Evolutionary conservation across 2,329 filamentous ascomycete species (phyloP).

Genomic region (Fusarium sp.): DNA sequence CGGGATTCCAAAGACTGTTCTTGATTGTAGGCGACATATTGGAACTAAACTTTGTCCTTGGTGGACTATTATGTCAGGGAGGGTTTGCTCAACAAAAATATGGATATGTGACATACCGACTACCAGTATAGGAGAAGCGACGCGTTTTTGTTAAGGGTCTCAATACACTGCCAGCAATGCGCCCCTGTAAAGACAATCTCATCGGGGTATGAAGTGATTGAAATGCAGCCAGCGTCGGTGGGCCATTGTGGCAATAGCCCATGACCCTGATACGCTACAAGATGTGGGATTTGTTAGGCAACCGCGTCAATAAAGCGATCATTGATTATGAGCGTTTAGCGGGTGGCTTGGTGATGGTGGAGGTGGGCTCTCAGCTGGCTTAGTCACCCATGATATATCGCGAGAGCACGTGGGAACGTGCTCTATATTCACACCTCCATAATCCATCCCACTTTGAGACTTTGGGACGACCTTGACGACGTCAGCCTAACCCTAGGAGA

Average conservation of each 20-base stretch:
- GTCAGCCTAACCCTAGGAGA: conserved; percentile 23
- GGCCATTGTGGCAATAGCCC: conserved; percentile 46
- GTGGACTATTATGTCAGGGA: conserved; percentile 17
- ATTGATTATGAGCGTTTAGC: conserved; percentile 31
- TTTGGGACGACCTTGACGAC: conserved; percentile 31
- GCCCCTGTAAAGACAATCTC: conserved; percentile 33
- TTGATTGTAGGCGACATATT: conserved; percentile 40
- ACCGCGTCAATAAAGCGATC: conserved; percentile 47
- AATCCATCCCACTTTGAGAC: conserved; percentile 48
- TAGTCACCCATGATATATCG: conserved; percentile 52
- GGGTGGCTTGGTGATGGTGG: conserved; percentile 22
- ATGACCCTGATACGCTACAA: conserved; percentile 42
- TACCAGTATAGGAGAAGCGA: conserved; percentile 34
- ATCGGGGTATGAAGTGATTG: conserved; percentile 38
- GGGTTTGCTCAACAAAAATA: conserved; percentile 16
- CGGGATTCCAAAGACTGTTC: conserved; percentile 50
- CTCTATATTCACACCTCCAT: conserved; percentile 41
- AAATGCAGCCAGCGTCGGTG: conserved; percentile 35
- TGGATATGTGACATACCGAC: conserved; percentile 22
- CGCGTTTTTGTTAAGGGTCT: conserved; percentile 39
- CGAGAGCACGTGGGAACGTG: conserved; percentile 54
- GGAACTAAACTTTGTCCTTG: conserved; percentile 21
- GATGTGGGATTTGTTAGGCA: conserved; percentile 48
- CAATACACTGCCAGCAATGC: conserved; percentile 50
- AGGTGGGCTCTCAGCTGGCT: conserved; percentile 37